These are phyloP conservation scores for Sugiyamaella paludigena DNA, from an alignment of 1,139 yeast genomes.

Conservation along the genomic window DNA sequence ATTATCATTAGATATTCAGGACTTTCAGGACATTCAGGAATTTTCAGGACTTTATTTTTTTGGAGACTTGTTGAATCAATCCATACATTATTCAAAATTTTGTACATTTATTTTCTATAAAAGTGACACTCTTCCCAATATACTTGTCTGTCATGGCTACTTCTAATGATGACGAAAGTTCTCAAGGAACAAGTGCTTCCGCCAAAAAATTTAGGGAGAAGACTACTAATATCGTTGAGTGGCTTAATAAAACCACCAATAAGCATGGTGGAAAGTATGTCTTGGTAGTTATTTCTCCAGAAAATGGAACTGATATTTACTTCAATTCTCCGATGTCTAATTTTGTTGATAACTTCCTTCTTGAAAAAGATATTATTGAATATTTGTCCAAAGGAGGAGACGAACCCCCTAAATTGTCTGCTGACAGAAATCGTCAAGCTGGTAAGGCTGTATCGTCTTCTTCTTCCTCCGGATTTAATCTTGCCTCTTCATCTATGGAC, in stretches of 20 bases:
- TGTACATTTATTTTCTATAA: too few relatives aligned
- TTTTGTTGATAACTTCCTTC: slow-evolving; percentile 19
- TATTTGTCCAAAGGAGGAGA: slow-evolving; percentile 8
- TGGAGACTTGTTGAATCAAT: too few relatives aligned
- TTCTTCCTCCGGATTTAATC: not conserved
- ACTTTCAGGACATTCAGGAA: too few relatives aligned
- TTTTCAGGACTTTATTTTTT: too few relatives aligned
- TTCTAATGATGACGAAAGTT: too few relatives aligned
- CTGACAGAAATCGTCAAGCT: not conserved
- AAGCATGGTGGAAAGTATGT: slow-evolving; percentile 14
- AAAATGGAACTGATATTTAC: slow-evolving; percentile 15
- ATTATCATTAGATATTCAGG: too few relatives aligned
- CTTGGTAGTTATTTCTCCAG: slow-evolving; percentile 16
- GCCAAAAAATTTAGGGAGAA: slow-evolving; percentile 1
- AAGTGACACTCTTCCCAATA: too few relatives aligned
- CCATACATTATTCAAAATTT: too few relatives aligned
- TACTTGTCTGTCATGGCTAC: too few relatives aligned
- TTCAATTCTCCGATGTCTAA: slow-evolving; percentile 16
- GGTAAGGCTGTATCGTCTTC: not conserved
- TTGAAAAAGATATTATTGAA: slow-evolving; percentile 10
- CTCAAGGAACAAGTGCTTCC: too few relatives aligned
- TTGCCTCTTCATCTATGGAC: not conserved
- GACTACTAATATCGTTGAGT: slow-evolving; percentile 13
- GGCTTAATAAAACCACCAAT: slow-evolving; percentile 14
- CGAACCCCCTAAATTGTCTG: not conserved